A percentile compares a stretch with the other conserved stretches of the same genome.
Conservation (phyloP, 306 rosid species). For the Dryas octopetala region DNA sequence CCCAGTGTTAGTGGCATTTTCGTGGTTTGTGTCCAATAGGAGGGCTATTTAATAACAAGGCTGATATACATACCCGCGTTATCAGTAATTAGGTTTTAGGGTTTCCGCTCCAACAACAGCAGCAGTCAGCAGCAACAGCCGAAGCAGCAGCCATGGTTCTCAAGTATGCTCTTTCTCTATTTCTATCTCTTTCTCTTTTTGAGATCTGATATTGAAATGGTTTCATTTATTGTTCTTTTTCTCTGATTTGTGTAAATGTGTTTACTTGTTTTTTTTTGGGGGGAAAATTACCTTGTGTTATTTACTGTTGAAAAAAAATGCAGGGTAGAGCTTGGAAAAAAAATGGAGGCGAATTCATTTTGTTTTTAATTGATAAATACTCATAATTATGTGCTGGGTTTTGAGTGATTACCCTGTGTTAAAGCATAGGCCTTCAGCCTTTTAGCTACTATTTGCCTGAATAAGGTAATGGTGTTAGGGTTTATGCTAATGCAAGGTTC, state of each 20-base stretch:
- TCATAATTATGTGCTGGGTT: not conserved
- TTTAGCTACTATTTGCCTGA: not conserved
- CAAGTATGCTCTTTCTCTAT: constrained; percentile 41
- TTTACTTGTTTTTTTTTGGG: not conserved
- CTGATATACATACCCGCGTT: constrained; percentile 23
- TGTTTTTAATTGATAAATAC: not conserved
- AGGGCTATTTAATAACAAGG: constrained; percentile 18
- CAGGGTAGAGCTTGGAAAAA: not conserved
- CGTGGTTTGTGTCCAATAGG: not conserved
- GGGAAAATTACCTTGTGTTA: not conserved
- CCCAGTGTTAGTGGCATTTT: constrained; percentile 16
- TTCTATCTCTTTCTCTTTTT: not conserved
- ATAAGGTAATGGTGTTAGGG: not conserved
- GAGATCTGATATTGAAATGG: not conserved
- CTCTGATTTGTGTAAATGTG: not conserved
- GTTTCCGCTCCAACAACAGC: constrained; percentile 31
- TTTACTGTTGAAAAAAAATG: not conserved
- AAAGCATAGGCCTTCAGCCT: not conserved
- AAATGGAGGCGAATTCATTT: not conserved
- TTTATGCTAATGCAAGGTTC: not conserved
- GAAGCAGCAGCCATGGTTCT: constrained; percentile 66
- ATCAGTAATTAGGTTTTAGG: constrained; percentile 22
- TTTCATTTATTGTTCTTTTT: not conserved
- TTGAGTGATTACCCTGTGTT: not conserved
- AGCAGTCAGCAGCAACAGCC: constrained; percentile 4